These are phyloP conservation scores for Metarhizium robertsii DNA, from an alignment of 2,329 filamentous ascomycete species.

Conservation along the genomic window DNA sequence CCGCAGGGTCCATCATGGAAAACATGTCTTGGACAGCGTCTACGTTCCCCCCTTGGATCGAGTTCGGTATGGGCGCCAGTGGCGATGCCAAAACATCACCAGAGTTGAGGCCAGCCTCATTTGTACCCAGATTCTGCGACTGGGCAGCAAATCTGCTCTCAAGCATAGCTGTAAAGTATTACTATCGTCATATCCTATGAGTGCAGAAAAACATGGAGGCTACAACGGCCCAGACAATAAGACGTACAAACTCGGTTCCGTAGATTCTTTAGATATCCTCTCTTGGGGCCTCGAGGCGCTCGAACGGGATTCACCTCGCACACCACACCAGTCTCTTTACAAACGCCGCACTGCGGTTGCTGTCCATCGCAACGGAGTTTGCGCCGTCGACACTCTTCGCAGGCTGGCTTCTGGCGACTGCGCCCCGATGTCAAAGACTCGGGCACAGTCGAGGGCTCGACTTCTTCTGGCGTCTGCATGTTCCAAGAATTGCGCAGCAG, in stretches of 20 bases:
- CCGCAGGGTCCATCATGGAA: background rate
- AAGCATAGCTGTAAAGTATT: background rate
- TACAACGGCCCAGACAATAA: background rate
- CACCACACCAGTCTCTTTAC: slow-evolving; percentile 1
- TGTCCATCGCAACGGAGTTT: slow-evolving; percentile 7
- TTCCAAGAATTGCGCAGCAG: background rate
- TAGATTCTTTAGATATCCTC: slow-evolving; percentile 6
- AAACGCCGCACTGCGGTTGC: slow-evolving; percentile 6
- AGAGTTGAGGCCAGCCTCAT: background rate
- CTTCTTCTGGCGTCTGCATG: background rate
- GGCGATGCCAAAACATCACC: background rate
- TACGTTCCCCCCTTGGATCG: background rate
- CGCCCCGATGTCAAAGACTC: background rate
- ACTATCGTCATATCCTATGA: background rate
- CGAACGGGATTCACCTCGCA: slow-evolving; percentile 5
- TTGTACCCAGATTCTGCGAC: background rate
- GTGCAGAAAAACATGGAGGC: background rate
- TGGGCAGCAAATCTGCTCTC: background rate
- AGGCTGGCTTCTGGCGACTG: slow-evolving; percentile 6
- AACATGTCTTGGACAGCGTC: background rate
- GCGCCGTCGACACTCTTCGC: slow-evolving; percentile 7
- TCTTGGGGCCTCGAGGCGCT: slow-evolving; percentile 6
- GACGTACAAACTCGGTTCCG: slow-evolving; percentile 5
- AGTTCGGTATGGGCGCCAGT: background rate
- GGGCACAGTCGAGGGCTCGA: background rate